phyloP scores from a whole-genome alignment of 169 alveolate species.

The Cryptosporidium tyzzeri region DNA sequence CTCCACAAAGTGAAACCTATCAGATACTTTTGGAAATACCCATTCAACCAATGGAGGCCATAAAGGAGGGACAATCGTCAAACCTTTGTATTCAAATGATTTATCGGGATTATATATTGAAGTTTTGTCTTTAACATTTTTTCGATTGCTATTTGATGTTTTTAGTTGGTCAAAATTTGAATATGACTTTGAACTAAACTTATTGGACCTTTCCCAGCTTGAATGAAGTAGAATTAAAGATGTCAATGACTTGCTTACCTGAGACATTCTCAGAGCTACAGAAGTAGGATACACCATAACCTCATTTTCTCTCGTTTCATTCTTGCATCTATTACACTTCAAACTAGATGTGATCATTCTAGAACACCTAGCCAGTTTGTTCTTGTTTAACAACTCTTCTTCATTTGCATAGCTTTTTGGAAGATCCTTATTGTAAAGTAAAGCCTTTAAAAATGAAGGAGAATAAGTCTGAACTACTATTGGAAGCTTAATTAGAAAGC shows the following conservation, averaged over 20 bases:
- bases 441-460: slow-evolving; percentile 66
- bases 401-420: slow-evolving; percentile 74
- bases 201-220: slow-evolving; percentile 70
- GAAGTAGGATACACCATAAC: slow-evolving; percentile 31
- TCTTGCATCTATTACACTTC: slow-evolving; percentile 1
- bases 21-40: slow-evolving; percentile 70
- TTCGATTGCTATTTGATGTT: neutral
- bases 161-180: neutral
- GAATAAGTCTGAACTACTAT: slow-evolving; percentile 72
- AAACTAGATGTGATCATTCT: neutral
- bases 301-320: neutral
- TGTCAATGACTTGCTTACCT: slow-evolving; percentile 66
- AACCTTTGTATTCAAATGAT: slow-evolving; percentile 52
- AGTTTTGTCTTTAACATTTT: neutral
- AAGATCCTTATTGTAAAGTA: slow-evolving; percentile 61
- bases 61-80: slow-evolving; percentile 66
- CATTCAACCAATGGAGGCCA: slow-evolving; percentile 76
- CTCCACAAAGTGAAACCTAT: slow-evolving; percentile 69
- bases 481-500: slow-evolving; percentile 50
- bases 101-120: neutral
- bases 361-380: slow-evolving; percentile 55
- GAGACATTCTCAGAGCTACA: slow-evolving; percentile 65
- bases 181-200: neutral
- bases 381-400: slow-evolving; percentile 31
- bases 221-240: slow-evolving; percentile 34